phyloP scores from a whole-genome alignment of 257 asterid species.

The Ballota nigra region DNA sequence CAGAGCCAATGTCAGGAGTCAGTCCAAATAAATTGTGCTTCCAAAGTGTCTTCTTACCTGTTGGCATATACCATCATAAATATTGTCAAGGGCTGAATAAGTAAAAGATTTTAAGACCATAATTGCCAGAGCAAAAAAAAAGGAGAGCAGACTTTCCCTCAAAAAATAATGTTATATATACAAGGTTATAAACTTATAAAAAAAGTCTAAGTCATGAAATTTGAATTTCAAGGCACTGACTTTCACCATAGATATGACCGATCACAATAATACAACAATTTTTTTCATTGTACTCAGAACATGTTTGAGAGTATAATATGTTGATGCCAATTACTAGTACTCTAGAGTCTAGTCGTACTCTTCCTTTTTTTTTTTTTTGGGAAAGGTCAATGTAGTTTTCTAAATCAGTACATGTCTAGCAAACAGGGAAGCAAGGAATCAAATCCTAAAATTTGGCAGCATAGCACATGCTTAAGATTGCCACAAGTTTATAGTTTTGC shows the following conservation, averaged over 20 bases:
- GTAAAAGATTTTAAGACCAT: not conserved
- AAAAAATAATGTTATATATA: conserved; percentile 4
- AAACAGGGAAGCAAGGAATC: not conserved
- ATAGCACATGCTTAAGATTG: not conserved
- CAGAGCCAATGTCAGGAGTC: conserved; percentile 80
- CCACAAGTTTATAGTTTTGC: not conserved
- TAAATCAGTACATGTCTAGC: too few species aligned
- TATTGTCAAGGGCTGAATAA: not conserved
- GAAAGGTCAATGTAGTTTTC: not conserved
- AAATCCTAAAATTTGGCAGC: not conserved
- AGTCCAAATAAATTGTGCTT: conserved; percentile 70
- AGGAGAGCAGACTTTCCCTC: not conserved
- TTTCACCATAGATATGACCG: not conserved
- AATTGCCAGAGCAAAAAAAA: not conserved
- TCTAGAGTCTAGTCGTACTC: conserved; percentile 4
- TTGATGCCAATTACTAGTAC: conserved; percentile 13
- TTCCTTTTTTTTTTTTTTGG: not conserved
- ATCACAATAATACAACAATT: not conserved
- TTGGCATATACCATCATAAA: conserved; percentile 14
- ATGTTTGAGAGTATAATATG: not conserved
- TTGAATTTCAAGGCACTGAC: conserved; percentile 1
- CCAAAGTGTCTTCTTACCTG: conserved; percentile 80
- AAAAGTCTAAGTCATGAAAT: not conserved
- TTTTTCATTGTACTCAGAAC: conserved; percentile 7
- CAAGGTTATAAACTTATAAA: not conserved